A percentile compares a stretch with the other conserved stretches of the same genome.
Evolutionary conservation across 768 basidiomycete genomes (phyloP).

Genomic region (Boletus pseudopeckii): DNA sequence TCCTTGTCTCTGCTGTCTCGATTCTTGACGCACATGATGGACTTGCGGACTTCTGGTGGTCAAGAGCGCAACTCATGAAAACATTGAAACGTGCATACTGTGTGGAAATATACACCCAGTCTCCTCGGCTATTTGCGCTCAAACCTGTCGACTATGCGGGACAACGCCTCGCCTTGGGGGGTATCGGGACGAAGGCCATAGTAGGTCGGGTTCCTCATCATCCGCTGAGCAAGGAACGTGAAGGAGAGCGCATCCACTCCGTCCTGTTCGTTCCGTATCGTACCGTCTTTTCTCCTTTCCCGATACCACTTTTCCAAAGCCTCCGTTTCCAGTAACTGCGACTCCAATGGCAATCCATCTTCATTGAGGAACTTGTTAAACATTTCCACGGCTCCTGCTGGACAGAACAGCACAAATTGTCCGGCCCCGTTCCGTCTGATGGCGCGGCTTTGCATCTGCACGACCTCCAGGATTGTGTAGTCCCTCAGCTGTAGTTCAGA

Average conservation of each 20-base stretch:
- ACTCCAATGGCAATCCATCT: slow-evolving; percentile 89
- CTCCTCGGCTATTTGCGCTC: slow-evolving; percentile 11
- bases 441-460: slow-evolving; percentile 89
- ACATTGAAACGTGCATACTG: background rate
- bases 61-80: background rate
- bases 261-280: slow-evolving; percentile 55
- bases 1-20: background rate
- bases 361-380: slow-evolving; percentile 75
- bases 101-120: background rate
- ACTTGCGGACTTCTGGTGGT: background rate
- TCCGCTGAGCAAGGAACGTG: slow-evolving; percentile 72
- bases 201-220: slow-evolving; percentile 78
- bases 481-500: slow-evolving; percentile 70
- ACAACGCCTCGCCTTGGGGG: slow-evolving; percentile 54
- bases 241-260: slow-evolving; percentile 75
- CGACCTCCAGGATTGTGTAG: slow-evolving; percentile 77
- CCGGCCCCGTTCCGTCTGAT: slow-evolving; percentile 59
- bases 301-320: slow-evolving; percentile 48
- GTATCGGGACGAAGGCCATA: slow-evolving; percentile 54
- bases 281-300: slow-evolving; percentile 35
- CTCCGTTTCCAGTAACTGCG: slow-evolving; percentile 54
- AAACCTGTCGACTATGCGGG: slow-evolving; percentile 62
- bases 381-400: slow-evolving; percentile 77
- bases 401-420: slow-evolving; percentile 85
- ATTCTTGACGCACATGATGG: background rate